phyloP scores from a whole-genome alignment of 345 rosid genomes.

The Hibiscus mutabilis region DNA sequence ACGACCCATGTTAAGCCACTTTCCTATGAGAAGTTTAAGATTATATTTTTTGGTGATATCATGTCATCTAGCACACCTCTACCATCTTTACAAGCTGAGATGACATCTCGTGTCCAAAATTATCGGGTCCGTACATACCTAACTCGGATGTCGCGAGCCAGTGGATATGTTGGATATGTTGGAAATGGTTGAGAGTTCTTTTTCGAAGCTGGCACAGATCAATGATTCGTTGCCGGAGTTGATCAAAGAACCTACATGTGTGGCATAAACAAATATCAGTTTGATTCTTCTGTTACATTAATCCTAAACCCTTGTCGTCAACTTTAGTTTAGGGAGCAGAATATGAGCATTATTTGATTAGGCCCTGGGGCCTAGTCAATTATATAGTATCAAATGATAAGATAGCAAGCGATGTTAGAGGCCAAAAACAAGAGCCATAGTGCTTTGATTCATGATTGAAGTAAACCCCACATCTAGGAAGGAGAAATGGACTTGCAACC shows the following conservation, averaged over 20 bases:
- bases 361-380: neutral
- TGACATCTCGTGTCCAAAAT: neutral
- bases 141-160: too few relatives aligned
- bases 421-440: neutral
- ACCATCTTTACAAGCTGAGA: neutral
- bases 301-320: neutral
- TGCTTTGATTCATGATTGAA: slow-evolving; percentile 9
- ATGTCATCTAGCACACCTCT: neutral
- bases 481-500: slow-evolving; percentile 2
- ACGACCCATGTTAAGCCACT: too few relatives aligned
- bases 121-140: too few relatives aligned
- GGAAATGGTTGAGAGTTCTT: too few relatives aligned
- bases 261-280: too few relatives aligned
- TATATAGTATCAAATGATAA: neutral
- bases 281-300: too few relatives aligned
- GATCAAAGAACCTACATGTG: too few relatives aligned
- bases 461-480: neutral
- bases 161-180: too few relatives aligned
- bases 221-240: too few relatives aligned
- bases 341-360: neutral
- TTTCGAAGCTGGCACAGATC: too few relatives aligned
- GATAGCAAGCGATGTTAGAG: neutral
- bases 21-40: too few relatives aligned
- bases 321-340: neutral
- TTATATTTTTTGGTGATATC: neutral